Base-by-base conservation (phyloP, 148 eudicot genomes). In the Vaccinium macrocarpon region DNA sequence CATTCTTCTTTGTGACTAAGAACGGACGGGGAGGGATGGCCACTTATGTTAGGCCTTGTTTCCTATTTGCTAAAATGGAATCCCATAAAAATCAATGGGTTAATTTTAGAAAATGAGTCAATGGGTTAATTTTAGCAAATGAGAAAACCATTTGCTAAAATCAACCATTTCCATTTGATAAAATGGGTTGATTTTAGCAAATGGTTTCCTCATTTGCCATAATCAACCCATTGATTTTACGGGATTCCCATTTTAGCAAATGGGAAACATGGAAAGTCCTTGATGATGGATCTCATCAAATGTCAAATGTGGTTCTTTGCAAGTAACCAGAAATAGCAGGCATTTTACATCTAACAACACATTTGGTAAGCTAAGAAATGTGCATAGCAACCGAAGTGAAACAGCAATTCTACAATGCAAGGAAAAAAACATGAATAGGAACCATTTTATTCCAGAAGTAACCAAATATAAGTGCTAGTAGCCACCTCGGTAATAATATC, bases 371-470 rank as follows among this genome's bases (percentile, higher is more conserved):
- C 53, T 46, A 75, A 46, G 27, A 8, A 38, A 15, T 23, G 55
- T 48, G 79, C 52, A 75, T n/a, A 75, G 53, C n/a, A 74, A 76
- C 25, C 4, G 18, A 76, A 76, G 79, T 50, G 32, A 76, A n/a
- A n/a, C 35, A 49, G 53, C 57, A 76, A 76, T 27, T 21, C 46
- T 19, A 75, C 23, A 46, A 19, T 7, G 27, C 51, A 18, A 75
- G 27, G 78, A 21, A 75, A 72, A 42, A 75, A 75, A 72, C 8
- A 72, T 29, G 49, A 35, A 14, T 5, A 15, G 35, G 16, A 72
- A 6, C 49, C 21, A 35, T 27, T 27, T 5, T 27, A 13, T 0
- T 68, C 19, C 15, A 72, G 3, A 51, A 21, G 78, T 75, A 46
- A 75, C 14, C 15, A 4, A 42, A 42, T 5, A 75, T 2, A 46